These are phyloP conservation scores for Pythium dissimile DNA, from an alignment of 352 stramenopile genomes.

Conservation along the genomic window DNA sequence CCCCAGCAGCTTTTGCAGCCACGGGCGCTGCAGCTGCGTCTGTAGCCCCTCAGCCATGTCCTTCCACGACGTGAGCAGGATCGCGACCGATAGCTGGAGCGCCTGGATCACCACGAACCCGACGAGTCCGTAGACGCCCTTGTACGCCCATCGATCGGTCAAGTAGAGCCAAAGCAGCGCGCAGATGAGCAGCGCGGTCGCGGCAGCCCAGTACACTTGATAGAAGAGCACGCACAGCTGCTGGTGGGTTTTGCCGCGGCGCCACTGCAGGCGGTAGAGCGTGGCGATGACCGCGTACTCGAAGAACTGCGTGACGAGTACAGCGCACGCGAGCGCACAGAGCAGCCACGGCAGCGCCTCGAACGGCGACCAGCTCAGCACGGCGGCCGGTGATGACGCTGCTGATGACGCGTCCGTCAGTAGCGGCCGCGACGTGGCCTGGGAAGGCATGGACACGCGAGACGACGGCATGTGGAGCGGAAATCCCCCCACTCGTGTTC, in stretches of 20 bases:
- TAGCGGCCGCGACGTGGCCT: neutral
- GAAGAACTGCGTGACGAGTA: constrained; percentile 69
- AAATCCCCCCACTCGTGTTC: neutral
- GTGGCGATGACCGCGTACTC: constrained; percentile 55
- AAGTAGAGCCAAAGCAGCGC: constrained; percentile 56
- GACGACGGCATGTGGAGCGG: neutral
- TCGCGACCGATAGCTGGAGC: constrained; percentile 47
- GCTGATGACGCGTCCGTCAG: neutral
- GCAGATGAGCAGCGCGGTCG: constrained; percentile 34
- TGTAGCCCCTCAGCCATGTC: constrained; percentile 30
- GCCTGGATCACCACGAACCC: constrained; percentile 53
- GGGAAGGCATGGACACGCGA: neutral
- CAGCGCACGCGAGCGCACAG: constrained; percentile 34
- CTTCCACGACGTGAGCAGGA: constrained; percentile 60
- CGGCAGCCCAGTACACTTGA: constrained; percentile 58
- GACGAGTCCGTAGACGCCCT: constrained; percentile 43
- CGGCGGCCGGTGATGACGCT: neutral
- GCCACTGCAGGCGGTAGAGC: constrained; percentile 47
- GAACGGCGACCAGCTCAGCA: constrained; percentile 17
- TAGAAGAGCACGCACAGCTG: constrained; percentile 55
- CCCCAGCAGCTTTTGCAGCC: constrained; percentile 20
- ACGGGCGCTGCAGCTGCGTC: constrained; percentile 20
- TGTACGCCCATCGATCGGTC: constrained; percentile 44
- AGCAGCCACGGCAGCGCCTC: constrained; percentile 25
- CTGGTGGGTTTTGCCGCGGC: constrained; percentile 28